Evolutionary conservation across 352 stramenopile species (phyloP), one percentile per base, ranked within the genome.

Genomic region (Pythium rhizo-oryzae): DNA sequence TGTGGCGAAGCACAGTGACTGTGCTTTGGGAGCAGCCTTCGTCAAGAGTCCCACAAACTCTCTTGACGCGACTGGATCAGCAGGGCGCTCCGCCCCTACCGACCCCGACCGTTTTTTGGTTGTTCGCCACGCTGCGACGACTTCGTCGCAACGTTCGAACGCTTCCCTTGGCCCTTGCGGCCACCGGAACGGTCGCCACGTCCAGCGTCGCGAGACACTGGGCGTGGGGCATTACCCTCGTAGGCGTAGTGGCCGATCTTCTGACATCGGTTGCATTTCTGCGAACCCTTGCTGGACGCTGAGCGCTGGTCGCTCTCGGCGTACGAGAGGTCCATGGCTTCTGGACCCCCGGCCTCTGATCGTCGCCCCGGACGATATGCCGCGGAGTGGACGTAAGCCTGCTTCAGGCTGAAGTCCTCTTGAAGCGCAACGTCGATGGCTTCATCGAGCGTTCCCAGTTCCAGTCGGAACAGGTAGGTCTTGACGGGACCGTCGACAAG

Each of bases 301-400:
- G n/a, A n/a, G n/a, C n/a, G n/a, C n/a, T n/a, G n/a, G n/a, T n/a
- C 41, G 30, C 28, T 39, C 59, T 66, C 33, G 16, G 35, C 47
- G 50, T 58, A 55, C 0, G 61, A 68, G 8, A 61, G 61, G 23
- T 68, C 61, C 51, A 68, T 68, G 18, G 61, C 49, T n/a, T 68
- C 61, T 28, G 61, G 61, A 55, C 43, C 51, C 5, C 16, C 18
- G 8, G 52, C 18, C 12, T 66, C 59, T 13, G 49, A 23, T 49
- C 33, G 47, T 37, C 37, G 37, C 25, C 18, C 16, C 46, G 46
- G 19, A 46, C 46, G 49, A 66, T 59, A 59, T 7, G 47, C 59
- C 28, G 33, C n/a, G n/a, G 61, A 30, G 28, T 60, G 35, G 24
- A 58, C 53, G 19, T 57, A 59, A 54, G 56, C 50, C 39, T 66